Evolutionary conservation across 768 basidiomycete species (phyloP).

Genomic region (Mycena chlorophos): DNA sequence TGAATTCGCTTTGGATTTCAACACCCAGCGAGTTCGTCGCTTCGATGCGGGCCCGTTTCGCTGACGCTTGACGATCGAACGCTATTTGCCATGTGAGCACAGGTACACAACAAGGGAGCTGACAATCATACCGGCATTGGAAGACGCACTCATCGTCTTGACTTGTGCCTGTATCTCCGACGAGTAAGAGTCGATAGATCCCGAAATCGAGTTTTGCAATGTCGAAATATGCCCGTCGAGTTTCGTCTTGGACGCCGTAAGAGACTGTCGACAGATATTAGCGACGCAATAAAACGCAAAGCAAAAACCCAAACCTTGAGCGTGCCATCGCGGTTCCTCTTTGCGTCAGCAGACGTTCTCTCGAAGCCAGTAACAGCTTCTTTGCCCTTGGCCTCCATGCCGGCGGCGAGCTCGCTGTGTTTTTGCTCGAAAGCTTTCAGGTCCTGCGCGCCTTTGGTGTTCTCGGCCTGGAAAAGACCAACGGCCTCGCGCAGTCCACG

Average conservation of each 20-base stretch:
- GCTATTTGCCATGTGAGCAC: constrained; percentile 36
- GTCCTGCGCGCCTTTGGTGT: constrained; percentile 53
- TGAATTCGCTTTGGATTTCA: constrained; percentile 54
- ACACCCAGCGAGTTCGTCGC: constrained; percentile 49
- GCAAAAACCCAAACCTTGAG: constrained; percentile 52
- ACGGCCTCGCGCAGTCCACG: constrained; percentile 61
- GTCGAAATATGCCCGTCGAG: constrained; percentile 44
- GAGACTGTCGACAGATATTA: constrained; percentile 37
- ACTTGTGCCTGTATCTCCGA: constrained; percentile 52
- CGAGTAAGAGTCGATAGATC: constrained; percentile 52
- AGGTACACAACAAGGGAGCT: neutral
- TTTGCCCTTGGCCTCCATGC: constrained; percentile 41
- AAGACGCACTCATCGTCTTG: constrained; percentile 44
- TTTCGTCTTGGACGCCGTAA: constrained; percentile 38
- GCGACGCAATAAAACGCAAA: constrained; percentile 5
- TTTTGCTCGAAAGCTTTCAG: constrained; percentile 48
- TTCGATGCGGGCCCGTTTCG: constrained; percentile 70
- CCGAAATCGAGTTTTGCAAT: constrained; percentile 46
- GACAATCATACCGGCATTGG: constrained; percentile 45
- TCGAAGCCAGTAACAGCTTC: constrained; percentile 44
- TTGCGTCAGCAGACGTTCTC: constrained; percentile 49
- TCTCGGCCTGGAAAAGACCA: constrained; percentile 51
- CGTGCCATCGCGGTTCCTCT: constrained; percentile 56
- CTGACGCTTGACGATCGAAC: constrained; percentile 58
- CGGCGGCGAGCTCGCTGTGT: constrained; percentile 48